These are phyloP conservation scores for Rhizophagus prolifer DNA, from an alignment of 192 early-diverging fungal species.

Conservation along the genomic window DNA sequence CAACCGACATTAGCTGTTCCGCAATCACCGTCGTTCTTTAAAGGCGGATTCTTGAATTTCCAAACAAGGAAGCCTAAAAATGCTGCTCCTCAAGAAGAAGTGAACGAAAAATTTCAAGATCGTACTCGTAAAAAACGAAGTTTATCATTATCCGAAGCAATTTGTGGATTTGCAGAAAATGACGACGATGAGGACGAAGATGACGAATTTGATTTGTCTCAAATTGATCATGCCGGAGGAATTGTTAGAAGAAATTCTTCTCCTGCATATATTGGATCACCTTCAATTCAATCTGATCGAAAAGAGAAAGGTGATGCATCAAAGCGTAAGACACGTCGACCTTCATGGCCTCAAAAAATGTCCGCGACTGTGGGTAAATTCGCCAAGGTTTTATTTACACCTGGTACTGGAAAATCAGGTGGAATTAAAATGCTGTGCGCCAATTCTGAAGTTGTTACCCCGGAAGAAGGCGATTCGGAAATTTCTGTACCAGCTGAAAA, in stretches of 20 bases:
- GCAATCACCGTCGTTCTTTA: neutral
- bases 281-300: neutral
- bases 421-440: neutral
- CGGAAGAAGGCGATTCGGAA: neutral
- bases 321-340: neutral
- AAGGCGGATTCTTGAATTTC: neutral
- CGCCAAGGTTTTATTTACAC: neutral
- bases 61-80: neutral
- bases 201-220: conserved; percentile 12
- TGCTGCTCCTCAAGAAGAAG: neutral
- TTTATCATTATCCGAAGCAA: conserved; percentile 5
- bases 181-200: conserved; percentile 2
- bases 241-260: conserved; percentile 11
- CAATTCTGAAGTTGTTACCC: neutral
- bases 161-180: conserved; percentile 1
- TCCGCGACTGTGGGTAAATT: conserved; percentile 7
- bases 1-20: neutral
- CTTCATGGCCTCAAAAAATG: conserved; percentile 13
- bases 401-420: neutral
- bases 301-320: neutral
- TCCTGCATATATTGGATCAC: neutral
- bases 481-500: neutral
- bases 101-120: neutral
- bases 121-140: conserved; percentile 4
- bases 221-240: neutral